These are phyloP conservation scores for Mycena capillaripes DNA, from an alignment of 768 basidiomycete genomes.

Conservation along the genomic window DNA sequence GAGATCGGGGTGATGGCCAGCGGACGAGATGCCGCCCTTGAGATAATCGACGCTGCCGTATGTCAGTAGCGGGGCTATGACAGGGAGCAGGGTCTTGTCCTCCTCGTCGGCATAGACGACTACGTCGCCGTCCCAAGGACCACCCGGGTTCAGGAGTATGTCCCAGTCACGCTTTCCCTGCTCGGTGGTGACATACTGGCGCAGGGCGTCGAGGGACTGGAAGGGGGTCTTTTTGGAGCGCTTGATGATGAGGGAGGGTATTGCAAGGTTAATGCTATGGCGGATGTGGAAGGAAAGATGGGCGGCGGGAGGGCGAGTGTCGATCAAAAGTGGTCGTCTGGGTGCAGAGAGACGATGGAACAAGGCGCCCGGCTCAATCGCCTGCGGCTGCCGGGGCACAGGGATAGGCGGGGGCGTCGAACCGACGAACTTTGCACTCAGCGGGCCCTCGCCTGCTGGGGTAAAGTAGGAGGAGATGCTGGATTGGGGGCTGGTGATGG, in stretches of 20 bases:
- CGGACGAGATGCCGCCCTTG: slow-evolving; percentile 77
- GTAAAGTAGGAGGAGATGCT: slow-evolving; percentile 36
- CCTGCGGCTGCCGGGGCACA: slow-evolving; percentile 45
- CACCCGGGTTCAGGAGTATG: slow-evolving; percentile 60
- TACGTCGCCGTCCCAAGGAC: slow-evolving; percentile 81
- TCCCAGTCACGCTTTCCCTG: slow-evolving; percentile 83
- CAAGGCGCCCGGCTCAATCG: slow-evolving; percentile 63
- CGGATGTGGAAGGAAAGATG: slow-evolving; percentile 76
- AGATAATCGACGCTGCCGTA: slow-evolving; percentile 76
- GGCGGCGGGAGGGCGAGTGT: slow-evolving; percentile 80
- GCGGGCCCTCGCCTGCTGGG: slow-evolving; percentile 39
- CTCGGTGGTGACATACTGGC: slow-evolving; percentile 88
- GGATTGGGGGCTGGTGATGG: slow-evolving; percentile 35
- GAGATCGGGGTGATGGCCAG: slow-evolving; percentile 70
- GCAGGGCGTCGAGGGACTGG: slow-evolving; percentile 75
- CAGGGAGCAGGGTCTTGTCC: slow-evolving; percentile 77
- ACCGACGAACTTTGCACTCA: slow-evolving; percentile 45
- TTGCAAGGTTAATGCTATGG: slow-evolving; percentile 85
- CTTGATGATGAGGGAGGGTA: slow-evolving; percentile 93
- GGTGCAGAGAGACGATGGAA: slow-evolving; percentile 63
- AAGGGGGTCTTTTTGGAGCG: slow-evolving; percentile 82
- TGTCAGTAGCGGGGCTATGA: slow-evolving; percentile 70
- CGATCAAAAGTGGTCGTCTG: slow-evolving; percentile 79
- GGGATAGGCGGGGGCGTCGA: slow-evolving; percentile 36
- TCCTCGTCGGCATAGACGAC: slow-evolving; percentile 86